Evolutionary conservation across 2,329 filamentous ascomycete species (phyloP), one percentile per base, ranked within the genome.

Genomic region (Pyrenophora graminea): DNA sequence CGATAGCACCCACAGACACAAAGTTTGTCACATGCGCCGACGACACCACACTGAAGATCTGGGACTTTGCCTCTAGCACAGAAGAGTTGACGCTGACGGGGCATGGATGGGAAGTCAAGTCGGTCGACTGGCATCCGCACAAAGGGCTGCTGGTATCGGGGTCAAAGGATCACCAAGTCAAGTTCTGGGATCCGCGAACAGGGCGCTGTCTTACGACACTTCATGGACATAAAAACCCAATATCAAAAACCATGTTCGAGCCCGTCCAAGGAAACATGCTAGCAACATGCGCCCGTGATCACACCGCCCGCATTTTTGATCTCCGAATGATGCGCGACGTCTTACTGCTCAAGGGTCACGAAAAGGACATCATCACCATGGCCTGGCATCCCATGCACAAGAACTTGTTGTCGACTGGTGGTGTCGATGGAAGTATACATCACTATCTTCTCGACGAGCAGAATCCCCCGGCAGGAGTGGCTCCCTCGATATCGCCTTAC

Each of bases 281-380:
- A 40, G 94, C 93, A 31, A 97, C 94, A 0, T 95, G 91, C 27
- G 94, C 92, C 37, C 85, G 94, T 70, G 94, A 99, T 67, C 90
- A 96, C 71, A 96, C 90, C 1, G 91, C 92, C 7, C 86, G 94
- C 53, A 85, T 99, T 39, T 97, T 97, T 67, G 94, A 99, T 71
- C 81, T 99, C 48, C 86, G 94, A 41, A 96, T 96, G 89, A 97
- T 99, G 94, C 89, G 94, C 57, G 94, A 99, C 72, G 92, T 97
- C 48, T 90, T 91, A 63, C 84, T 97, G 39, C 83, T 99, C 18
- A 89, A 93, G 62, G 94, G 94, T 6, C 92, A 97, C 70, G 92
- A 97, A 63, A 97, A 97, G 75, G 94, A 97, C 61, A 90, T 99
- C 53, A 93, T 91, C 10, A 95, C 91, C 1, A 77, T 99, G 43